Evolutionary conservation across 2,329 filamentous ascomycete species (phyloP), one percentile per base, ranked within the genome.

Genomic region (Diaporthe velutina): DNA sequence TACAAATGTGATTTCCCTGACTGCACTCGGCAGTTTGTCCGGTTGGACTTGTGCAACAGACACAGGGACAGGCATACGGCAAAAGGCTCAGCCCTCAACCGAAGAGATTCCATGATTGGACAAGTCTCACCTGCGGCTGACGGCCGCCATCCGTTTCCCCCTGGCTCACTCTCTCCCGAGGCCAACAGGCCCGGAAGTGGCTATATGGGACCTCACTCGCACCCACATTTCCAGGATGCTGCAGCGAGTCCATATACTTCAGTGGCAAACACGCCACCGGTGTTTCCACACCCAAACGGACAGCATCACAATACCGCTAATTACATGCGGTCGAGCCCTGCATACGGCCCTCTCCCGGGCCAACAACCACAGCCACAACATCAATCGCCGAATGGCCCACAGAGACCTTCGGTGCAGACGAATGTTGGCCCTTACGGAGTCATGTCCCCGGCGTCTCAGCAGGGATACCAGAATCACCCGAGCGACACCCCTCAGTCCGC

Each of bases 1-100:
- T 98, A 98, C 82, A 91, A 92, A 80, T 98, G 97, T 86, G 95
- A 97, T 81, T 98, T 96, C 80, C 94, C 95, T 28, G 95, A 96
- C 81, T 99, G 97, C 84, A 91, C 93, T 76, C 93, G 96, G 70
- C 93, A 94, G 42, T 99, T 98, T 85, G 96, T 98, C 74, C 92
- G 97, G 77, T 95, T 97, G 78, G 97, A 99, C 83, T 88, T 99
- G 74, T 95, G 97, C 81, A 93, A 97, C 80, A 92, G 94, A 55
- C 94, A 97, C 83, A 90, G 92, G 81, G 94, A 96, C 82, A 91
- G 94, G 57, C 94, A 96, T 83, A 94, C 92, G 17, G 94, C 93
- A 70, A 93, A 94, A 80, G 94, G 93, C 67, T 95, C 94, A 25
- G 92, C 94, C 76, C 85, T 95, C 72, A 93, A 93, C 81, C 91